Base-by-base conservation (phyloP, 352 stramenopile genomes). In the Phytophthora constricta region DNA sequence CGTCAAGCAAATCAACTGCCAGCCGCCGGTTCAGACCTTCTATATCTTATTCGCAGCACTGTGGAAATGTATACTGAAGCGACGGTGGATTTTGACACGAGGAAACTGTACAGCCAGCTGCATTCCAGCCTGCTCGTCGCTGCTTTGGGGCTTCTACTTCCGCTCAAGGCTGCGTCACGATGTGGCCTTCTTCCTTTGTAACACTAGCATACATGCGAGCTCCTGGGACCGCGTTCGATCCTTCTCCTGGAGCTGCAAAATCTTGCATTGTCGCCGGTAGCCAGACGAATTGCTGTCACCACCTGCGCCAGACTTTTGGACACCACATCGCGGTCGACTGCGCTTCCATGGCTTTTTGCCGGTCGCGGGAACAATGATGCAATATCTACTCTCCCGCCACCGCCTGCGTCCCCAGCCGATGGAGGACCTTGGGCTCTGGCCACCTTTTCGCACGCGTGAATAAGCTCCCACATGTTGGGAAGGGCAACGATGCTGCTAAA, bases 231-330 rank as follows among this genome's bases (percentile, higher is more conserved):
- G 77, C 39, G 81, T 54, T 20, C 72, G 80, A 67, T 94, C 84
- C 42, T 83, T 83, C 55, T 92, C 86, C 64, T 94, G 86, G 2
- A 88, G 70, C 28, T 86, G 72, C 22, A 92, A 26, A n/a, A 73
- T 70, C 14, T 79, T 76, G 65, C 70, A 91, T 52, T 90, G 82
- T 34, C 65, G 68, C 11, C 68, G 65, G 42, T 68, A 76, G 14
- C 50, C 56, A 17, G 53, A 68, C 17, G 65, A 67, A 19, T 47
- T 67, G 27, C 47, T 33, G 39, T 76, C 66, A 13, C 48, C 48
- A 1, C 13, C 50, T 25, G 17, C 22, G 49, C 43, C 26, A 28
- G 22, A 9, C 59, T 70, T 78, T 45, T 66, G n/a, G 25, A 16
- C n/a, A 52, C 56, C 7, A 39, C 5, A 17, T 58, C 58, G 4